Evolutionary conservation across 192 early-diverging fungal genomes (phyloP).

Genomic region (Coemansia nantahalensis): DNA sequence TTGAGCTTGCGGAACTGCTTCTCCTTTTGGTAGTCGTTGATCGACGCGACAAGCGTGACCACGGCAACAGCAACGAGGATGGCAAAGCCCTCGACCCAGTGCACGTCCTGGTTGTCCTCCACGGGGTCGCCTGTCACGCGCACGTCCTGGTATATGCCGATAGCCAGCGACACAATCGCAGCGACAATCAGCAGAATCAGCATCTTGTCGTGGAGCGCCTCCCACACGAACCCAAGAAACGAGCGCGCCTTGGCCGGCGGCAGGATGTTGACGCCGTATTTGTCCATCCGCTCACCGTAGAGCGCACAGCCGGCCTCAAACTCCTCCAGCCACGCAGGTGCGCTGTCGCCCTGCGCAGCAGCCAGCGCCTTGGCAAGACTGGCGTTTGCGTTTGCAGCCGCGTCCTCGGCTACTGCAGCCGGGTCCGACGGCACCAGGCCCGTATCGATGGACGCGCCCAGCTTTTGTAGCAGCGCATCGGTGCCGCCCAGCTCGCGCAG

Average conservation of each 20-base stretch:
- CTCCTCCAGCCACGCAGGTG: constrained; percentile 40
- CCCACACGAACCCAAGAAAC: constrained; percentile 76
- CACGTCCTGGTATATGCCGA: constrained; percentile 83
- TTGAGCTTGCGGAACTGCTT: constrained; percentile 81
- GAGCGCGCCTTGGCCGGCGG: constrained; percentile 66
- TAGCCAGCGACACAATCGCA: constrained; percentile 71
- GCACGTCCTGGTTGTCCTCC: constrained; percentile 53
- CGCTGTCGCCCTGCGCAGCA: constrained; percentile 21
- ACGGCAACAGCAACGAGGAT: constrained; percentile 78
- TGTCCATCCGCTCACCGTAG: constrained; percentile 56
- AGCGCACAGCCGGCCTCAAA: constrained; percentile 39
- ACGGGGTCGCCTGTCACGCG: constrained; percentile 39
- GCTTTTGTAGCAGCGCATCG: constrained; percentile 15
- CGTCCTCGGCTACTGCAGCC: not conserved
- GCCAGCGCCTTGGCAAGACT: constrained; percentile 42
- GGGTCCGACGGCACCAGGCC: constrained; percentile 17
- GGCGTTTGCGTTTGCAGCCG: constrained; percentile 4
- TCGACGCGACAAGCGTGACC: constrained; percentile 72
- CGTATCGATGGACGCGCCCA: constrained; percentile 22
- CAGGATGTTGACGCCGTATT: constrained; percentile 71
- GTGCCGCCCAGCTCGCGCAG: constrained; percentile 45
- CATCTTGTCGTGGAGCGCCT: constrained; percentile 79
- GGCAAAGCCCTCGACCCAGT: constrained; percentile 86
- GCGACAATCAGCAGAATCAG: constrained; percentile 75
- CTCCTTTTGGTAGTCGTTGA: constrained; percentile 88